phyloP scores from a whole-genome alignment of 495 filamentous ascomycete genomes.

The Hypoxylon crocopeplum region DNA sequence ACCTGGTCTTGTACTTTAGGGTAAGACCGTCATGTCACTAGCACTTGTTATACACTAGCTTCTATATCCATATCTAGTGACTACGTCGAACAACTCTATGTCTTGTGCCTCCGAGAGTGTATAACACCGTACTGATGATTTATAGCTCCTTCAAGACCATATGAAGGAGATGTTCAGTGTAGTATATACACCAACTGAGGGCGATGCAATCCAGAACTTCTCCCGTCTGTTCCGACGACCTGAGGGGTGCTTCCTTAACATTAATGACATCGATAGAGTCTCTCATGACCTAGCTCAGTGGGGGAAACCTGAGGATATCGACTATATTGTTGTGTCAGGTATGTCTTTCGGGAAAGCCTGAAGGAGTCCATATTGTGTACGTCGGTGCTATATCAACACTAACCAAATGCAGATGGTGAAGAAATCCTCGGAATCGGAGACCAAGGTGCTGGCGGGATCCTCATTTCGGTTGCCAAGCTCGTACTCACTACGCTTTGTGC shows the following conservation, averaged over 20 bases:
- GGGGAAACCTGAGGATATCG: constrained; percentile 74
- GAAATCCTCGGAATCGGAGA: constrained; percentile 90
- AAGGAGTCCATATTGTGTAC: no score
- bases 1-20: constrained; percentile 77
- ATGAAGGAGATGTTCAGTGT: constrained; percentile 83
- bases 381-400: constrained; percentile 6
- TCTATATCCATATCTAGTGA: no score
- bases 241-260: constrained; percentile 69
- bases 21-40: constrained; percentile 44
- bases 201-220: constrained; percentile 88
- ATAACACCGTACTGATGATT: neutral
- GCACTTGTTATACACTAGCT: no score
- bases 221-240: constrained; percentile 79
- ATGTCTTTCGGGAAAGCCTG: constrained; percentile 2
- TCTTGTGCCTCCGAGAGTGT: neutral
- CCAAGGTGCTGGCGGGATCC: constrained; percentile 86
- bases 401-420: constrained; percentile 45
- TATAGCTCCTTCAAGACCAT: constrained; percentile 52
- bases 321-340: constrained; percentile 90
- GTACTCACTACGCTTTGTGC: constrained; percentile 84
- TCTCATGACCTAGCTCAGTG: constrained; percentile 70
- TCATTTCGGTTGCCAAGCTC: constrained; percentile 85
- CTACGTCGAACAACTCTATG: no score
- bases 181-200: constrained; percentile 91
- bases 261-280: constrained; percentile 63